Percentiles rank a stretch among this genome's conserved stretches.
phyloP scores from a whole-genome alignment of 73 alveolate species.

The Blepharisma japonicum region DNA sequence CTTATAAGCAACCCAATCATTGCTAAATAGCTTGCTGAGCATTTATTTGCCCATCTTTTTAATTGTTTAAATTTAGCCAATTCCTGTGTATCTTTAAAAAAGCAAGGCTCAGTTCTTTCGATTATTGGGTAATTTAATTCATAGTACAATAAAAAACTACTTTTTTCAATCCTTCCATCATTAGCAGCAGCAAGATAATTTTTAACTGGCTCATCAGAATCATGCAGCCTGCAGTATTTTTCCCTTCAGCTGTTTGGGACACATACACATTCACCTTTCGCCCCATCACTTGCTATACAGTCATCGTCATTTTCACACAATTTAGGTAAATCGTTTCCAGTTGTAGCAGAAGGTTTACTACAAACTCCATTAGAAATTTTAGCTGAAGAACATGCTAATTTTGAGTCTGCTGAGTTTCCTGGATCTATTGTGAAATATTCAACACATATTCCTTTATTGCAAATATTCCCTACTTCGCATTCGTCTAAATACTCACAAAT shows the following conservation, averaged over 20 bases:
- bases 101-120: too few species aligned
- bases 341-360: neutral
- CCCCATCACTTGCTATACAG: constrained; percentile 17
- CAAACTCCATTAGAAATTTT: neutral
- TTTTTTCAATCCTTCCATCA: too few species aligned
- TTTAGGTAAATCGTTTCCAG: neutral
- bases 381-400: neutral
- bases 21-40: too few species aligned
- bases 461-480: constrained; percentile 17
- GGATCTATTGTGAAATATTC: neutral
- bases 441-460: constrained; percentile 6
- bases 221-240: constrained; percentile 15
- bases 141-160: too few species aligned
- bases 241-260: neutral
- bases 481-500: neutral
- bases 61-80: too few species aligned
- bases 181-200: too few species aligned
- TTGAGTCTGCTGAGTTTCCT: neutral
- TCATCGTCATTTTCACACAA: neutral
- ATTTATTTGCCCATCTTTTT: too few species aligned
- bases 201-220: neutral
- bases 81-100: too few species aligned
- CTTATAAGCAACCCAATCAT: too few species aligned
- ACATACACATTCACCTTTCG: constrained; percentile 15
- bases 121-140: too few species aligned